Evolutionary conservation across 108 stramenopile genomes (phyloP), one percentile per base, ranked within the genome.

Genomic region (Cyclotella atomus): DNA sequence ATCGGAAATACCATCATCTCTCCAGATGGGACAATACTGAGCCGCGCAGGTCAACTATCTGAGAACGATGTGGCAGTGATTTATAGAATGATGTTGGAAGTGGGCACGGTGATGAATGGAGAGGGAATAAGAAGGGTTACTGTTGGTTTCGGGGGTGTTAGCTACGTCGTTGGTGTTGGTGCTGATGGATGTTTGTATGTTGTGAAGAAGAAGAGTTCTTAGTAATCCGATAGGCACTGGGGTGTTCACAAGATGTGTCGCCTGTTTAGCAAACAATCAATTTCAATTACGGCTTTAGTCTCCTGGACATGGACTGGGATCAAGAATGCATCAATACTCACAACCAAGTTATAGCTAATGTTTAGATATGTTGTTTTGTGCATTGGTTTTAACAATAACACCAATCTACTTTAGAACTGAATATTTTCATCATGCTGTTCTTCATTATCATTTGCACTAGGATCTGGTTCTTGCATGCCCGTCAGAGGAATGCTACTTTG

Each of bases 121-220:
- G 78, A 70, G 68, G 60, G 68, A 16, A 59, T 81, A 6, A 70
- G 64, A 35, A 44, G 81, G 64, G 81, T 81, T 25, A 81, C 81
- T 29, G 81, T 81, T 52, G 81, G 81, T 0, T 81, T 81, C 77
- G 49, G 55, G 9, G 17, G 21, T 17, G 81, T 81, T 8, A 65
- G 70, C 2, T 81, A 81, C 66, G 75, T 68, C 0, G 43, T 79
- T n/a, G 47, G 70, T 34, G 24, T 77, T 0, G 81, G 64, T 21
- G 73, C 36, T 14, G 75, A 81, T 65, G 80, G 75, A 19, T 81
- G 62, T 33, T 30, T 81, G 24, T 81, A 81, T 49, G 44, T 81
- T 64, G 81, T 81, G 38, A 81, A 81, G 76, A 81, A 73, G 63
- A 81, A 56, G 34, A 71, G 75, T 6, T 71, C 81, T 41, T 64